Conservation (phyloP, 2,329 filamentous ascomycete species). For the Nemania bipapillata region DNA sequence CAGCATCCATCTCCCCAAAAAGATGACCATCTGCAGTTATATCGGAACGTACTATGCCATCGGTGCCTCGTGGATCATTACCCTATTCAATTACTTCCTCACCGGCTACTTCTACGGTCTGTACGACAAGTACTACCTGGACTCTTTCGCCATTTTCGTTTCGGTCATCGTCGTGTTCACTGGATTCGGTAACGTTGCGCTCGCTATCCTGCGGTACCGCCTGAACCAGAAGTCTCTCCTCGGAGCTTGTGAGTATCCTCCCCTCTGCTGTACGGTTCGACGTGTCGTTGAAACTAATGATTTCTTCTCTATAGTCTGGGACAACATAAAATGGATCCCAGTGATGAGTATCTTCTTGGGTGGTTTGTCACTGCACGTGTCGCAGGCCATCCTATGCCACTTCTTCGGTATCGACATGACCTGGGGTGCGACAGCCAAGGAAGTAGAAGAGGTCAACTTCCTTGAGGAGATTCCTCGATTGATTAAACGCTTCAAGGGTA, state of each 20-base stretch:
- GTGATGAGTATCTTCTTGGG: constrained; percentile 58
- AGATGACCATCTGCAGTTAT: constrained; percentile 79
- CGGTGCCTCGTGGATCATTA: constrained; percentile 78
- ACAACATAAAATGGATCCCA: constrained; percentile 65
- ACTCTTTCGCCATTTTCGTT: constrained; percentile 57
- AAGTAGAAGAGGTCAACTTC: constrained; percentile 52
- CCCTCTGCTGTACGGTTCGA: neutral
- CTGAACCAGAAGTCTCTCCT: constrained; percentile 63
- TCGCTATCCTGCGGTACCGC: constrained; percentile 69
- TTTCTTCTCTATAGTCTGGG: constrained; percentile 53
- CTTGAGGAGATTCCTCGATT: constrained; percentile 51
- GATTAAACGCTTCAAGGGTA: constrained; percentile 51
- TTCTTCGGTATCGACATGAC: constrained; percentile 58
- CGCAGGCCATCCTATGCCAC: constrained; percentile 56
- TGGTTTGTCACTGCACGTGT: constrained; percentile 57
- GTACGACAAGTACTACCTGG: constrained; percentile 72
- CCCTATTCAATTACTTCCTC: constrained; percentile 77
- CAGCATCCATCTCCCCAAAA: constrained; percentile 78
- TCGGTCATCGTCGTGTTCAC: constrained; percentile 52
- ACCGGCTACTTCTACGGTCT: constrained; percentile 72
- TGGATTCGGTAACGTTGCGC: constrained; percentile 54
- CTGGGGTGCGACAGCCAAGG: constrained; percentile 53
- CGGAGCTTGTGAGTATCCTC: constrained; percentile 52
- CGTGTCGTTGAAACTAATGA: constrained; percentile 16
- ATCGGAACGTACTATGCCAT: constrained; percentile 85